Conservation (phyloP, 176 grass and related monocot species). For the Bothriochloa decipiens region DNA sequence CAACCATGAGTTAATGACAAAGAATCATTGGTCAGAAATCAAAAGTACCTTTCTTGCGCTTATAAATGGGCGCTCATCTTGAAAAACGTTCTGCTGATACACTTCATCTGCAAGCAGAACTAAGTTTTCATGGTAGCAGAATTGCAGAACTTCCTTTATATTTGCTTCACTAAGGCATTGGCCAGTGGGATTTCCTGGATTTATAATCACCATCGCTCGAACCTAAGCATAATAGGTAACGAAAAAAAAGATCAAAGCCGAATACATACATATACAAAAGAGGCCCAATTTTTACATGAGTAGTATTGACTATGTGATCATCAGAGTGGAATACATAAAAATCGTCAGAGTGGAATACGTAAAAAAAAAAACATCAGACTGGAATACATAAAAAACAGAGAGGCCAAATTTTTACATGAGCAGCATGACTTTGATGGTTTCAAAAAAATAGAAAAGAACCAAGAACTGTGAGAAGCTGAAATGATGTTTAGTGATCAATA, state of each 20-base stretch:
- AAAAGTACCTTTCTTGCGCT: slow-evolving; percentile 82
- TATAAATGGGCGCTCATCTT: slow-evolving; percentile 91
- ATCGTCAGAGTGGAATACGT: neutral
- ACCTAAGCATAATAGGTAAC: slow-evolving; percentile 48
- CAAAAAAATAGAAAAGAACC: neutral
- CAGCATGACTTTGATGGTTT: neutral
- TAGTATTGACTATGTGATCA: neutral
- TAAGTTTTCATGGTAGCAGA: slow-evolving; percentile 87
- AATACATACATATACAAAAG: neutral
- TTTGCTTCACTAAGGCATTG: slow-evolving; percentile 92
- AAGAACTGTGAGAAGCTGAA: slow-evolving; percentile 14
- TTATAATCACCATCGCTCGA: slow-evolving; percentile 99
- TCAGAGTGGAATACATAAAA: neutral
- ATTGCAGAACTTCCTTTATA: slow-evolving; percentile 80
- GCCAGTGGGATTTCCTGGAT: slow-evolving; percentile 98
- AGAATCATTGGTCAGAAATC: neutral
- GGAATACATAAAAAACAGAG: neutral
- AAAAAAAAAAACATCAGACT: neutral
- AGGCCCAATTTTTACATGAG: neutral
- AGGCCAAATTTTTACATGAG: slow-evolving; percentile 11
- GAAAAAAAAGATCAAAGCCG: neutral
- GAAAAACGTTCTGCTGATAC: slow-evolving; percentile 98
- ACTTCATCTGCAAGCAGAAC: slow-evolving; percentile 97
- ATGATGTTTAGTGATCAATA: slow-evolving; percentile 9
- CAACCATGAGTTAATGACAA: slow-evolving; percentile 5